Evolutionary conservation across 805 yeast species (phyloP).

Genomic region (Candida suzukii): DNA sequence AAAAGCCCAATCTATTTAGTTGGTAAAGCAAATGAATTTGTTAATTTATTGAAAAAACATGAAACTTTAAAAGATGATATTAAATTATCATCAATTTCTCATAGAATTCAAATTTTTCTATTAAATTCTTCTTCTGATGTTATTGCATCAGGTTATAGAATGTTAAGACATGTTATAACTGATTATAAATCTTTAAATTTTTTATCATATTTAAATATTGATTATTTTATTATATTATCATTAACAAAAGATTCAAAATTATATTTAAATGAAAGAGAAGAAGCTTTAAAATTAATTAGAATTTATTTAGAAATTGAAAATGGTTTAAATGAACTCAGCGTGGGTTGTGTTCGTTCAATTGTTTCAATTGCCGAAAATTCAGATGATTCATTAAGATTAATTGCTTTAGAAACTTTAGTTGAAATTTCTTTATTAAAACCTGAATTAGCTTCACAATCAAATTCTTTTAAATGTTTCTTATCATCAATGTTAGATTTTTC

Average conservation of each 20-base stretch:
- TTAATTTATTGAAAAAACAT: conserved; percentile 44
- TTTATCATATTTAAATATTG: conserved; percentile 49
- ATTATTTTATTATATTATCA: conserved; percentile 56
- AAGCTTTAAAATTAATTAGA: conserved; percentile 68
- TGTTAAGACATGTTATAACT: conserved; percentile 58
- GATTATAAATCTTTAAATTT: conserved; percentile 46
- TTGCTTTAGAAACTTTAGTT: conserved; percentile 47
- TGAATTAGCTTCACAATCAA: conserved; percentile 32
- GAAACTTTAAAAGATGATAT: conserved; percentile 62
- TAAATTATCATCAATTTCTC: conserved; percentile 48
- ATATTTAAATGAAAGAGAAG: conserved; percentile 50
- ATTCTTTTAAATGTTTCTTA: conserved; percentile 36
- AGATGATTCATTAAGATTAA: conserved; percentile 41
- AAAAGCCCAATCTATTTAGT: conserved; percentile 44
- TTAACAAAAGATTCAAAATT: conserved; percentile 42
- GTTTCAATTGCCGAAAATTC: conserved; percentile 53
- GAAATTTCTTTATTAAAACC: conserved; percentile 43
- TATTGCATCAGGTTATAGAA: conserved; percentile 68
- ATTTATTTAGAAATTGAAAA: conserved; percentile 45
- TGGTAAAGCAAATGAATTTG: conserved; percentile 59
- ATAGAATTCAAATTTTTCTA: conserved; percentile 53
- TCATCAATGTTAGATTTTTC: conserved; percentile 51
- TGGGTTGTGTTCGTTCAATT: conserved; percentile 62
- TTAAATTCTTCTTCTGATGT: conserved; percentile 45
- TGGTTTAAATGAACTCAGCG: conserved; percentile 47